Evolutionary conservation across 2,329 filamentous ascomycete species (phyloP).

Genomic region (Furcasterigmium sp.): DNA sequence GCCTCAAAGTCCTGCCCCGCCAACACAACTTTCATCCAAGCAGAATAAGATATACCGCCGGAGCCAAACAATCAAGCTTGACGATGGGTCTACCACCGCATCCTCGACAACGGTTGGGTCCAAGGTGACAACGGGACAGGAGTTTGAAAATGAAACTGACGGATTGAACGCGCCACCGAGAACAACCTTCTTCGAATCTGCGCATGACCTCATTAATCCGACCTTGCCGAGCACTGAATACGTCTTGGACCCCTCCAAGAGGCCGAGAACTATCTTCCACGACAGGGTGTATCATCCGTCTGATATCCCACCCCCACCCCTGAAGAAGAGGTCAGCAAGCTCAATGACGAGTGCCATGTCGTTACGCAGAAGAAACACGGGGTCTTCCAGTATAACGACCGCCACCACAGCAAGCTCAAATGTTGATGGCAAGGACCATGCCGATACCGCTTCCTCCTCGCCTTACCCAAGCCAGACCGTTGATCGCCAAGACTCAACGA

Average conservation of each 20-base stretch:
- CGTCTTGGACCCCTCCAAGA: slow-evolving; percentile 74
- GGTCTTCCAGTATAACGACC: not conserved
- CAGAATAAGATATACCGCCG: slow-evolving; percentile 68
- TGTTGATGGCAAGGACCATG: slow-evolving; percentile 6
- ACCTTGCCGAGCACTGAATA: slow-evolving; percentile 78
- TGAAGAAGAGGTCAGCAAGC: slow-evolving; percentile 45
- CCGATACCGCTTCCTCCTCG: slow-evolving; percentile 5
- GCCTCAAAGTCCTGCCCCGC: slow-evolving; percentile 38
- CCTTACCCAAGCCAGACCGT: slow-evolving; percentile 19
- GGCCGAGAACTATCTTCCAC: slow-evolving; percentile 90
- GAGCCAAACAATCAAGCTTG: slow-evolving; percentile 65
- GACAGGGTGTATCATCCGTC: slow-evolving; percentile 91
- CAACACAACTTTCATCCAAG: slow-evolving; percentile 42
- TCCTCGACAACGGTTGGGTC: slow-evolving; percentile 25
- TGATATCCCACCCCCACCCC: slow-evolving; percentile 81
- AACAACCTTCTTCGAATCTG: slow-evolving; percentile 92
- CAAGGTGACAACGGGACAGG: slow-evolving; percentile 44
- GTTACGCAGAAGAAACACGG: slow-evolving; percentile 18
- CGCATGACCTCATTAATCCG: slow-evolving; percentile 86
- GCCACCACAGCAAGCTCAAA: slow-evolving; percentile 12
- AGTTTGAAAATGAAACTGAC: slow-evolving; percentile 36
- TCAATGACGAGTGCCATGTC: slow-evolving; percentile 24
- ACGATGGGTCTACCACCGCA: slow-evolving; percentile 23
- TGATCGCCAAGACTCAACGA: slow-evolving; percentile 35
- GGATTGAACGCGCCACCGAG: slow-evolving; percentile 68